A percentile compares a stretch with the other conserved stretches of the same genome.
Conservation (phyloP, 2,329 filamentous ascomycete species). For the Phaeosphaeriaceae sp. region DNA sequence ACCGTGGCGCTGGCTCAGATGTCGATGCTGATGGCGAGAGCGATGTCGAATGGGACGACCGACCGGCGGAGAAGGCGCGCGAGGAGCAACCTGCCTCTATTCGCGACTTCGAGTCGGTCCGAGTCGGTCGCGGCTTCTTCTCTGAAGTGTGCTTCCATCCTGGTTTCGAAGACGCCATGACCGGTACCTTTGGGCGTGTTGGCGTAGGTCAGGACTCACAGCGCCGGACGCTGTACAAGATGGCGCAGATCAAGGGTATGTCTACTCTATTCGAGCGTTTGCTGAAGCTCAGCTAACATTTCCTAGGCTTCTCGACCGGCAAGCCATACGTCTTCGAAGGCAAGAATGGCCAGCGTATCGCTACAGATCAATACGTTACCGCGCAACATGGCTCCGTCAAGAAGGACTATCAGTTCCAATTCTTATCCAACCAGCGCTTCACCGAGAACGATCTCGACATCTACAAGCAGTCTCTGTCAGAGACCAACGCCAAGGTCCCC, state of each 20-base stretch:
- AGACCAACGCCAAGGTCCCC: slow-evolving; percentile 75
- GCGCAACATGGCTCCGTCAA: slow-evolving; percentile 84
- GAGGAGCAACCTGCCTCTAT: slow-evolving; percentile 76
- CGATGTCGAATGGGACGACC: slow-evolving; percentile 76
- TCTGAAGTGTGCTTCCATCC: slow-evolving; percentile 93
- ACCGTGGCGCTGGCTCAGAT: slow-evolving; percentile 59
- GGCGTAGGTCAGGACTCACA: slow-evolving; percentile 81
- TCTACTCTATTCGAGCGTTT: slow-evolving; percentile 1
- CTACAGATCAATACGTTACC: slow-evolving; percentile 84
- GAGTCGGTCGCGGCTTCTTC: slow-evolving; percentile 86
- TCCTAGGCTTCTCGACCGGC: slow-evolving; percentile 75
- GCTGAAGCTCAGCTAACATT: slow-evolving; percentile 29
- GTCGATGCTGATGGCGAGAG: slow-evolving; percentile 74
- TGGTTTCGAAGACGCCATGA: slow-evolving; percentile 81
- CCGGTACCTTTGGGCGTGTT: slow-evolving; percentile 85
- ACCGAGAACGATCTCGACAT: slow-evolving; percentile 86
- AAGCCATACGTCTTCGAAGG: slow-evolving; percentile 84
- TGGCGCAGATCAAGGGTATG: slow-evolving; percentile 86
- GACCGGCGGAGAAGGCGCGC: slow-evolving; percentile 61
- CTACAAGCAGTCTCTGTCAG: slow-evolving; percentile 76
- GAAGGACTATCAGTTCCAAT: slow-evolving; percentile 88
- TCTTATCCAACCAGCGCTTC: slow-evolving; percentile 84
- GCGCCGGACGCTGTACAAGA: slow-evolving; percentile 81
- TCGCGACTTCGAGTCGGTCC: slow-evolving; percentile 82
- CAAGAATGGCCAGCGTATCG: slow-evolving; percentile 75